phyloP scores from a whole-genome alignment of 306 rosid genomes.

The Fragaria iinumae region DNA sequence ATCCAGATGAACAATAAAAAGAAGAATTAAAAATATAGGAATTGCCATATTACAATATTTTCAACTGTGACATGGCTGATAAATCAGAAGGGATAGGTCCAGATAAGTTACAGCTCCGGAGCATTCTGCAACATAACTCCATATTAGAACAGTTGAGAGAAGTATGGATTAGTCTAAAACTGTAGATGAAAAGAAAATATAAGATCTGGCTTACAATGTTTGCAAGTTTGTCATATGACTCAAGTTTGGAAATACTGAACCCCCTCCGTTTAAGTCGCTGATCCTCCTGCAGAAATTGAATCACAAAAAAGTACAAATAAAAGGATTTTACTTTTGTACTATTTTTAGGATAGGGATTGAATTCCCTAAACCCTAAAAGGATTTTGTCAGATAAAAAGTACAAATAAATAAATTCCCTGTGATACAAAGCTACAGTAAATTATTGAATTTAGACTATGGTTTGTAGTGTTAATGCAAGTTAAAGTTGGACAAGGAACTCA shows the following conservation, averaged over 20 bases:
- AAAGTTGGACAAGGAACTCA: not conserved
- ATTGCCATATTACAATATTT: not conserved
- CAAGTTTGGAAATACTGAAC: conserved; percentile 19
- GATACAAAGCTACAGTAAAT: not conserved
- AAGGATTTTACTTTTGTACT: too few relatives aligned
- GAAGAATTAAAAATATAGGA: not conserved
- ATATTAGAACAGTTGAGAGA: not conserved
- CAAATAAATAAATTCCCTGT: not conserved
- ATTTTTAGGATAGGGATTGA: too few relatives aligned
- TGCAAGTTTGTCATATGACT: not conserved
- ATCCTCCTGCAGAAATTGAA: not conserved
- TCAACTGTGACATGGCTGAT: not conserved
- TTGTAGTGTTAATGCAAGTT: not conserved
- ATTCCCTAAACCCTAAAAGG: too few relatives aligned
- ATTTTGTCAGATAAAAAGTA: not conserved
- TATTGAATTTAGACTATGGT: not conserved
- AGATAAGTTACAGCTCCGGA: conserved; percentile 25
- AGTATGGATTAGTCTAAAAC: not conserved
- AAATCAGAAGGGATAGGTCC: conserved; percentile 18
- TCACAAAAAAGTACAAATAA: not conserved
- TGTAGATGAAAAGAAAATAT: not conserved
- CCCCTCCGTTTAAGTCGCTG: not conserved
- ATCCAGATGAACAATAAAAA: not conserved
- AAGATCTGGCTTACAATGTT: conserved; percentile 15
- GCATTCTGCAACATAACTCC: conserved; percentile 20